phyloP scores from a whole-genome alignment of 768 basidiomycete species.

The Boletus sp. region DNA sequence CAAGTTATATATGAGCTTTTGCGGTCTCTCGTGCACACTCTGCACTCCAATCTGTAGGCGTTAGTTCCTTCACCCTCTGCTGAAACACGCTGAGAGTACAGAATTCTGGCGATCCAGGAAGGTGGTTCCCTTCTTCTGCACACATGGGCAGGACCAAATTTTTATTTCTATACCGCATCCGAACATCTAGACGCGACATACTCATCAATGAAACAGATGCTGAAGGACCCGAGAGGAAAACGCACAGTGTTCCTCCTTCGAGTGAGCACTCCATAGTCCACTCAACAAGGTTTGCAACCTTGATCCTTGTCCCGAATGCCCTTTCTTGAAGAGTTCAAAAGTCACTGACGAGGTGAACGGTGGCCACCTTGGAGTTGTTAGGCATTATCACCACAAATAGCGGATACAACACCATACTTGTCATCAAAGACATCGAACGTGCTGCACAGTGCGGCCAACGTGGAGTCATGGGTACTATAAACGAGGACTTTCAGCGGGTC shows the following conservation, averaged over 20 bases:
- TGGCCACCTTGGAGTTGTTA: constrained; percentile 53
- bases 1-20: not conserved
- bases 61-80: constrained; percentile 59
- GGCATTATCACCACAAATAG: not conserved
- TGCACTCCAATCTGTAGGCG: constrained; percentile 60
- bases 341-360: constrained; percentile 72
- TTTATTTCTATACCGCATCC: constrained; percentile 77
- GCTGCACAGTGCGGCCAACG: constrained; percentile 58
- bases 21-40: constrained; percentile 49
- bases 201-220: not conserved
- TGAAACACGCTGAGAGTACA: constrained; percentile 67
- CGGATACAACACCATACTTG: constrained; percentile 40
- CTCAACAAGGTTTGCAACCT: constrained; percentile 43
- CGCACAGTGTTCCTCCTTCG: constrained; percentile 45
- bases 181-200: constrained; percentile 44
- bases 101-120: constrained; percentile 69
- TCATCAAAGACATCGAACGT: constrained; percentile 76
- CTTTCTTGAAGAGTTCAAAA: constrained; percentile 66
- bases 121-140: constrained; percentile 62
- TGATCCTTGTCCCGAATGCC: constrained; percentile 5
- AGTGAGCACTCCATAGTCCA: constrained; percentile 34
- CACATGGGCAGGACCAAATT: constrained; percentile 64
- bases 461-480: constrained; percentile 72
- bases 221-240: not conserved
- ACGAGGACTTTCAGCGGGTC: constrained; percentile 65